A percentile compares a stretch with the other conserved stretches of the same genome.
Evolutionary conservation across 257 asterid species (phyloP).

Genomic region (Cordia subcordata): DNA sequence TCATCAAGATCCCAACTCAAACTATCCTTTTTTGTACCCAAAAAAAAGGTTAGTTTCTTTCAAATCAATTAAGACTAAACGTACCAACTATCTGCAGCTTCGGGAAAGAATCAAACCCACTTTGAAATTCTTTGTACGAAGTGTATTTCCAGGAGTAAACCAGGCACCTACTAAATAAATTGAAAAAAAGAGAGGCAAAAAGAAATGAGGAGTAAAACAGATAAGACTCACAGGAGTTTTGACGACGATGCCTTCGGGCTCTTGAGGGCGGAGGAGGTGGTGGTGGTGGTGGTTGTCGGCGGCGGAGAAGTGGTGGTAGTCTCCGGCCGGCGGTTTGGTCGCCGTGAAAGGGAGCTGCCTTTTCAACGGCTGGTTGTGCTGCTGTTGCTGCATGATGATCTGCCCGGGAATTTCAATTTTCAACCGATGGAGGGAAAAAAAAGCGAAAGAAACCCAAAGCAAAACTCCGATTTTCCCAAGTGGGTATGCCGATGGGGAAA

Average conservation of each 20-base stretch:
- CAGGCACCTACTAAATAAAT: not conserved
- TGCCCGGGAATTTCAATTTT: not conserved
- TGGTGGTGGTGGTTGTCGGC: not conserved
- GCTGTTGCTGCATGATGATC: constrained; percentile 34
- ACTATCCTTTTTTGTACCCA: no score
- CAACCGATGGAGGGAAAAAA: not conserved
- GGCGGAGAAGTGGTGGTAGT: constrained; percentile 65
- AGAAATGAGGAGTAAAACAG: no score
- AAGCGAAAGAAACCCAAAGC: constrained; percentile 8
- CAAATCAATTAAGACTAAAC: no score
- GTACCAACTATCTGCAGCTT: no score
- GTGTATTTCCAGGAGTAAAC: no score
- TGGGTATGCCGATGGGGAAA: not conserved
- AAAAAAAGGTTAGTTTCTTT: no score
- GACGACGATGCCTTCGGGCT: constrained; percentile 54
- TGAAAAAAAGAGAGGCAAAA: not conserved
- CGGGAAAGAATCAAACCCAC: no score
- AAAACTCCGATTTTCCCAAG: not conserved
- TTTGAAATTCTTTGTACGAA: no score
- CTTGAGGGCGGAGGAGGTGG: constrained; percentile 28
- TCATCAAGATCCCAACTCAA: not conserved
- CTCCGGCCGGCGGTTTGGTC: constrained; percentile 64
- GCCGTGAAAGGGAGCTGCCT: constrained; percentile 65
- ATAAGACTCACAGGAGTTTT: constrained; percentile 50
- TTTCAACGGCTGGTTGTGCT: constrained; percentile 33